Evolutionary conservation across 345 rosid species (phyloP).

Genomic region (Populus deltoides): DNA sequence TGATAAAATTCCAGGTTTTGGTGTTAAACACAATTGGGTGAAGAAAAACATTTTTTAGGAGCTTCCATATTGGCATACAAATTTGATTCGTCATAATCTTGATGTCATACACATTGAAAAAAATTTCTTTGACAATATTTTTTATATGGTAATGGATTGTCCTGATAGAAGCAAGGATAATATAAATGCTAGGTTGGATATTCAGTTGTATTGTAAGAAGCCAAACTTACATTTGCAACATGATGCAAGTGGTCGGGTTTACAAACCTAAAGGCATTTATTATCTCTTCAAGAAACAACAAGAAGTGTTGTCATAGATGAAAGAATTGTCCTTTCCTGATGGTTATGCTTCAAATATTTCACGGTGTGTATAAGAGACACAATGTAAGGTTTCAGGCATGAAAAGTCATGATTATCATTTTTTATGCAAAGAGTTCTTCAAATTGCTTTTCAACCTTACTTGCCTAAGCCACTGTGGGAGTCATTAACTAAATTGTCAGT

Average conservation of each 20-base stretch:
- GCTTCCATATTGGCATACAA: too few relatives aligned
- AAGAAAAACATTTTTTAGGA: too few relatives aligned
- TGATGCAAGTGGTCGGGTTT: neutral
- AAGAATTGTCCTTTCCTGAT: neutral
- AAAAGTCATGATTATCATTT: conserved; percentile 4
- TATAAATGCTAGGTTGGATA: neutral
- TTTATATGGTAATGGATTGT: neutral
- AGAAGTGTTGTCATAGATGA: neutral
- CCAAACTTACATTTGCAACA: neutral
- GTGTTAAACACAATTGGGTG: too few relatives aligned
- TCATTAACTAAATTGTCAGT: neutral
- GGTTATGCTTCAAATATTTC: neutral
- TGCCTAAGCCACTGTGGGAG: neutral
- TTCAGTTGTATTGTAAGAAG: neutral
- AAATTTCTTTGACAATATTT: neutral
- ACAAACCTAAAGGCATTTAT: neutral
- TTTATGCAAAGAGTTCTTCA: neutral
- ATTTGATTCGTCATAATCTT: too few relatives aligned
- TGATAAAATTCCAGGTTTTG: too few relatives aligned
- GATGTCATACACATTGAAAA: too few relatives aligned
- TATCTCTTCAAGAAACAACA: too few relatives aligned
- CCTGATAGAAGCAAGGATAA: neutral
- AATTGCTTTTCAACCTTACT: neutral
- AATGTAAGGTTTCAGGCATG: neutral
- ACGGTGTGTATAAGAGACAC: neutral